Conservation (phyloP, 306 rosid species). For the Fagus sylvatica region DNA sequence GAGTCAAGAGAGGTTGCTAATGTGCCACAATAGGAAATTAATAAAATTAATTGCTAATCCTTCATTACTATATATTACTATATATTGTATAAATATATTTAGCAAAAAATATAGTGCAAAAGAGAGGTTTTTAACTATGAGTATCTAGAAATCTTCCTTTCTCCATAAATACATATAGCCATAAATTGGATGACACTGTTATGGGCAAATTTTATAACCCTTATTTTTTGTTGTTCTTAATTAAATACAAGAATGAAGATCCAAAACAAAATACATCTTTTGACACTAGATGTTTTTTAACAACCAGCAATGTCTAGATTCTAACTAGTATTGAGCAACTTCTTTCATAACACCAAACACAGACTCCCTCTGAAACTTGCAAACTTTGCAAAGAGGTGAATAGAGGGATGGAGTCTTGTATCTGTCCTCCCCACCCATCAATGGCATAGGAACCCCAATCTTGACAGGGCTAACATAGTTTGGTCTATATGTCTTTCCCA, state of each 20-base stretch:
- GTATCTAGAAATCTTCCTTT: too few species aligned
- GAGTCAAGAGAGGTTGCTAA: too few species aligned
- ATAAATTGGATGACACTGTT: not conserved
- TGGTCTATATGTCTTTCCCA: constrained; percentile 74
- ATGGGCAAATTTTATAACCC: constrained; percentile 47
- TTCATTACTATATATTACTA: too few species aligned
- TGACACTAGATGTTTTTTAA: not conserved
- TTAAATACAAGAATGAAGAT: constrained; percentile 18
- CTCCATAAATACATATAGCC: too few species aligned
- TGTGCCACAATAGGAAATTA: too few species aligned
- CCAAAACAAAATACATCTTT: constrained; percentile 12
- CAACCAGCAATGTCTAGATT: not conserved
- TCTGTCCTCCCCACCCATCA: constrained; percentile 77
- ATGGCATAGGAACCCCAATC: constrained; percentile 73
- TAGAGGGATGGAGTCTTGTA: constrained; percentile 54
- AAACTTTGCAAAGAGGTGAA: constrained; percentile 51
- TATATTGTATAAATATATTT: too few species aligned
- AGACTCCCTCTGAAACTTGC: constrained; percentile 59
- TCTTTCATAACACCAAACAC: constrained; percentile 28
- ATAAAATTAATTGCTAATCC: too few species aligned
- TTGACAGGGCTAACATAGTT: constrained; percentile 70
- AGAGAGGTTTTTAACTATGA: too few species aligned
- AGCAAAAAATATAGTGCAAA: too few species aligned
- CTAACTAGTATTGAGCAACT: constrained; percentile 44
- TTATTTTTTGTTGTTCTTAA: constrained; percentile 24